These are phyloP conservation scores for Trametes sanguinea DNA, from an alignment of 768 basidiomycete species.

Conservation along the genomic window DNA sequence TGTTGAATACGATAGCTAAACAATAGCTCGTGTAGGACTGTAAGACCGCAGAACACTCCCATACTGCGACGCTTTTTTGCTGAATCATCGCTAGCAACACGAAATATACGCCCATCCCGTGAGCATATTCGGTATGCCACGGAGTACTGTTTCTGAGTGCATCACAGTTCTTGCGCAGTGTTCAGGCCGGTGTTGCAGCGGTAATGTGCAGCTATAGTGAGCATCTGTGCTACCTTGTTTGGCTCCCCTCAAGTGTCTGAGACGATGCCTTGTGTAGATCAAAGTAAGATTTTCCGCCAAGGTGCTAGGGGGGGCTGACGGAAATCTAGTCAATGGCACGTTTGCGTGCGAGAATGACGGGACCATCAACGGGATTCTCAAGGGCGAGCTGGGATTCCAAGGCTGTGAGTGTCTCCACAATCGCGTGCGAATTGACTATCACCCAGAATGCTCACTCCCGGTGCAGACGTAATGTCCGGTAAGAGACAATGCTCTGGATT, in stretches of 20 bases:
- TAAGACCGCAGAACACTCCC: background rate
- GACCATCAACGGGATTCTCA: conserved; percentile 54
- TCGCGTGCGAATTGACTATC: too few species aligned
- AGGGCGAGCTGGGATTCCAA: conserved; percentile 47
- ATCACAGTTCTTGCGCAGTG: conserved; percentile 54
- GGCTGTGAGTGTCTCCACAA: conserved; percentile 30
- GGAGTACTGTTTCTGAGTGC: background rate
- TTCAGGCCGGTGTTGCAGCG: conserved; percentile 71
- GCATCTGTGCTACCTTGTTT: too few species aligned
- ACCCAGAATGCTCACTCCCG: background rate
- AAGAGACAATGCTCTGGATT: conserved; percentile 21
- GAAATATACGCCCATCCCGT: conserved; percentile 67
- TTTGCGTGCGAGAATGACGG: conserved; percentile 76
- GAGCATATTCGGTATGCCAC: background rate
- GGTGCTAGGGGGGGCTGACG: conserved; percentile 37
- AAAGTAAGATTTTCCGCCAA: conserved; percentile 7
- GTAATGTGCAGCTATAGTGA: conserved; percentile 77
- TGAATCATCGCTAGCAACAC: conserved; percentile 46
- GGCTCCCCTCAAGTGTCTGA: background rate
- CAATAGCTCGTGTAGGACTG: conserved; percentile 9
- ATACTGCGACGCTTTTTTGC: background rate
- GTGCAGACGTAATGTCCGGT: conserved; percentile 33
- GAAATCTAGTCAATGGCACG: conserved; percentile 54
- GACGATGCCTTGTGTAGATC: conserved; percentile 28
- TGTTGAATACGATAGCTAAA: background rate